A percentile compares a stretch with the other conserved stretches of the same genome.
phyloP scores from a whole-genome alignment of 805 yeast species.

The Jamesozyma gamospora region DNA sequence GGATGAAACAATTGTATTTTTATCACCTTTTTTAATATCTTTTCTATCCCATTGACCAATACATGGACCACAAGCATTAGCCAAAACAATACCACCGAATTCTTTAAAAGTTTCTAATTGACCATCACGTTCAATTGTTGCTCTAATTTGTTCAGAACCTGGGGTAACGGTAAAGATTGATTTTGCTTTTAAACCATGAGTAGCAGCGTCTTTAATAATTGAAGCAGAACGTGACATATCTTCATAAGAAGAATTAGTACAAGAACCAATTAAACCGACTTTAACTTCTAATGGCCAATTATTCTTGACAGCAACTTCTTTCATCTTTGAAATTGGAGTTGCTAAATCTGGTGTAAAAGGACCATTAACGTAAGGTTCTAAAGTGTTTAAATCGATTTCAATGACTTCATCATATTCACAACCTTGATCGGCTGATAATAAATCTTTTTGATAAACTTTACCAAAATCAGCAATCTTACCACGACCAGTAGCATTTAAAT shows the following conservation, averaged over 20 bases:
- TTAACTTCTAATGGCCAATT: conserved; percentile 89
- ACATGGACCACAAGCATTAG: conserved; percentile 99
- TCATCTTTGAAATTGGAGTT: conserved; percentile 84
- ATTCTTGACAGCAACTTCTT: conserved; percentile 70
- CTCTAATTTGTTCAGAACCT: conserved; percentile 97
- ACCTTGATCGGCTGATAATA: conserved; percentile 81
- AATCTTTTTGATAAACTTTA: conserved; percentile 51
- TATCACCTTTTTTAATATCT: conserved; percentile 85
- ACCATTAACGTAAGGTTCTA: conserved; percentile 95
- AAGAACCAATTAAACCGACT: conserved; percentile 95
- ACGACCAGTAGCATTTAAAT: conserved; percentile 81
- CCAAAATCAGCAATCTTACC: conserved; percentile 78
- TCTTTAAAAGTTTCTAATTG: conserved; percentile 78
- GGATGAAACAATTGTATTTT: conserved; percentile 93
- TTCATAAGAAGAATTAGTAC: conserved; percentile 97
- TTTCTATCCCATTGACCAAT: conserved; percentile 98
- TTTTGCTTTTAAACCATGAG: conserved; percentile 86
- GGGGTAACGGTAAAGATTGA: conserved; percentile 90
- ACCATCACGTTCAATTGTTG: conserved; percentile 96
- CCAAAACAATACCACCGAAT: conserved; percentile 88
- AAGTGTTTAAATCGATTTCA: conserved; percentile 77
- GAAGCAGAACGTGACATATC: conserved; percentile 97
- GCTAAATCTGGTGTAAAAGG: conserved; percentile 98
- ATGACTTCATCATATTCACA: conserved; percentile 88
- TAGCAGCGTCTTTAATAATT: conserved; percentile 81